These are phyloP conservation scores for Rhododendron ferrugineum DNA, from an alignment of 148 eudicot species.

Conservation along the genomic window DNA sequence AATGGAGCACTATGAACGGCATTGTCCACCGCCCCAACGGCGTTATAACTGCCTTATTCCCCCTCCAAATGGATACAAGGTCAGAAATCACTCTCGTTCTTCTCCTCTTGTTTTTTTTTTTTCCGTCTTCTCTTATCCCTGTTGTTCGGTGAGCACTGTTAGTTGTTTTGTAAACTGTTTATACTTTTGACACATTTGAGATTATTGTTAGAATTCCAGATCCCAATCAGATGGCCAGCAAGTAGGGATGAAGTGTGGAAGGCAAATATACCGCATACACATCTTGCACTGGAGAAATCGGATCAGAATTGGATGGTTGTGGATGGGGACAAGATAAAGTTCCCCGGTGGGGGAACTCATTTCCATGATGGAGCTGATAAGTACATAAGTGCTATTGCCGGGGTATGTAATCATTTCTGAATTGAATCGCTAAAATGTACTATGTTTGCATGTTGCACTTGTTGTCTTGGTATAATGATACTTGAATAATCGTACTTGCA, in stretches of 20 bases:
- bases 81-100: conserved; percentile 14
- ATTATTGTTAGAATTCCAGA: conserved; percentile 47
- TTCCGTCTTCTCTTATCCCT: no score
- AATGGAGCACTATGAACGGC: conserved; percentile 61
- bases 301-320: conserved; percentile 88
- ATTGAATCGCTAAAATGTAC: background rate
- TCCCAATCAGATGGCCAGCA: conserved; percentile 70
- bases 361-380: conserved; percentile 70
- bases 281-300: conserved; percentile 67
- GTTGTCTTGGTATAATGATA: background rate
- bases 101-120: background rate
- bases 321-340: conserved; percentile 57
- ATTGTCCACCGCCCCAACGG: conserved; percentile 42
- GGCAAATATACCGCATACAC: conserved; percentile 80
- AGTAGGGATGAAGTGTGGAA: conserved; percentile 85
- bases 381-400: conserved; percentile 61
- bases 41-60: conserved; percentile 56
- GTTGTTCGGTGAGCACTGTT: background rate
- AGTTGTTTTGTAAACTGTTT: background rate
- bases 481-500: background rate
- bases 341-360: conserved; percentile 89
- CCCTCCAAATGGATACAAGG: conserved; percentile 58
- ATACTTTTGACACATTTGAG: conserved; percentile 20
- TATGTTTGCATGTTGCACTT: background rate
- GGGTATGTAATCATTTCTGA: conserved; percentile 26